These are phyloP conservation scores for Dacryopinax spathularia DNA, from an alignment of 768 basidiomycete species.

Conservation along the genomic window DNA sequence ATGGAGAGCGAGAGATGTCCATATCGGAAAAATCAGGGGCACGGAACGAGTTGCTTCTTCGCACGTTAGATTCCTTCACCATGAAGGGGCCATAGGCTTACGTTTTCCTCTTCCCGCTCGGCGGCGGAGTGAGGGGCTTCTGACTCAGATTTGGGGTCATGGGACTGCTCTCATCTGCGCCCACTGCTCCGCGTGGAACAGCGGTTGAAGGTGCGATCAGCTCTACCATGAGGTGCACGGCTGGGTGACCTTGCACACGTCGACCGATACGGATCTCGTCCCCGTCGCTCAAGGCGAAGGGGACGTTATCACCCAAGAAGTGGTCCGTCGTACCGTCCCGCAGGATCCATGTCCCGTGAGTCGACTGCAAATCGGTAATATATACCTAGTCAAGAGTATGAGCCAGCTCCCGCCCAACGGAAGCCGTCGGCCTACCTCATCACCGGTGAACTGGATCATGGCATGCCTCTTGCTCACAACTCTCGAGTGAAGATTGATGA, in stretches of 20 bases:
- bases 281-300: not conserved
- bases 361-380: not conserved
- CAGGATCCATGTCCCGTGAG: not conserved
- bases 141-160: not conserved
- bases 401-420: not conserved
- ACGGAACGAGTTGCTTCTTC: not conserved
- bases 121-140: not conserved
- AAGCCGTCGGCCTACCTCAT: not conserved
- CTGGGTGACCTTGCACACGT: not conserved
- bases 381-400: not conserved
- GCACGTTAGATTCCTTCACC: not conserved
- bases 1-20: not conserved
- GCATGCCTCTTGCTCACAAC: constrained; percentile 1
- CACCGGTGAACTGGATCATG: not conserved
- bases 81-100: not conserved
- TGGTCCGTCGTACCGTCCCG: not conserved
- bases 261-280: not conserved
- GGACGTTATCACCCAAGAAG: not conserved
- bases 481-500: not conserved
- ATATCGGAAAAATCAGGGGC: not conserved
- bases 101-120: not conserved
- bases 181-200: not conserved
- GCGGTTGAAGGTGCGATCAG: not conserved
- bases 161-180: not conserved
- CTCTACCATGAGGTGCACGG: not conserved